phyloP scores from a whole-genome alignment of 2,329 filamentous ascomycete species.

The Sporothrix pseudoabietina region DNA sequence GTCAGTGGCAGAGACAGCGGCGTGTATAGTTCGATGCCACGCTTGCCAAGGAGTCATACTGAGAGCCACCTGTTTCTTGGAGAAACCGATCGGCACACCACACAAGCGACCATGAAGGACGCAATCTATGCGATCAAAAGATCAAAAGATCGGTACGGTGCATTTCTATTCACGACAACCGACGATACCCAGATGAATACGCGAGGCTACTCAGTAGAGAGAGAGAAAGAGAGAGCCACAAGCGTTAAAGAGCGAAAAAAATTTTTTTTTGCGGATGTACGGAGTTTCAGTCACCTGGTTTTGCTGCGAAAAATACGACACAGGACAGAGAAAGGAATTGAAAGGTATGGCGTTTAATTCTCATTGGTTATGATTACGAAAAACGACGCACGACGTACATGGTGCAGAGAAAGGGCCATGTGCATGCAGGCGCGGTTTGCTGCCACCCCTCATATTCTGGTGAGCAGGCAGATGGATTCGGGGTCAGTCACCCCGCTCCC shows the following conservation, averaged over 20 bases:
- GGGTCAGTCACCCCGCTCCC: neutral
- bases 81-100: neutral
- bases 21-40: neutral
- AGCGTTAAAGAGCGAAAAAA: neutral
- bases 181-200: constrained; percentile 11
- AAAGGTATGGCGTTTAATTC: neutral
- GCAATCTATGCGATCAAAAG: neutral
- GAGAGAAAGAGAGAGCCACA: neutral
- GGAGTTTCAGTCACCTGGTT: neutral
- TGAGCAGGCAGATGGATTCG: neutral
- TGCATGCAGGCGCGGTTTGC: neutral
- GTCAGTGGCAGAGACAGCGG: constrained; percentile 21
- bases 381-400: no score
- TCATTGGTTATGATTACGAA: neutral
- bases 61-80: neutral
- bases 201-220: no score
- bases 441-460: neutral
- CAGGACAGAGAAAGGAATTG: neutral
- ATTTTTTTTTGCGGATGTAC: neutral
- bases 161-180: neutral
- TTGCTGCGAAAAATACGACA: neutral
- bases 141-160: neutral
- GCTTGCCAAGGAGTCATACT: neutral
- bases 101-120: no score
- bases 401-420: neutral